Base-by-base conservation (phyloP, 768 basidiomycete genomes). In the Multifurca ochricompacta region DNA sequence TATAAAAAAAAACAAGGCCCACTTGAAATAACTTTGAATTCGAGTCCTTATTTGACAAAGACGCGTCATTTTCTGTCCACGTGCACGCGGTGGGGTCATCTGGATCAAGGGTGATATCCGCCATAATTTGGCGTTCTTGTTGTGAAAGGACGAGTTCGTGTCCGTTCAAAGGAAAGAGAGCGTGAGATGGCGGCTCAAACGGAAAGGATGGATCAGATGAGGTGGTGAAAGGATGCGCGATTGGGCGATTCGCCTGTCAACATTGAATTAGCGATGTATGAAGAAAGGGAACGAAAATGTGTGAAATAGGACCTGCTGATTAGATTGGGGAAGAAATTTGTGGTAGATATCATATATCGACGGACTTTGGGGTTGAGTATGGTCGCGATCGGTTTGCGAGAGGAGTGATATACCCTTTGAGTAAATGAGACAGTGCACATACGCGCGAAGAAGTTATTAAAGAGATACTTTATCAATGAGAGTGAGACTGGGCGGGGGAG, bases 51-150 rank as follows among this genome's bases (percentile, higher is more conserved):
- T 36, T 44, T 7, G 19, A 19, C 8, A 19, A 16, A 42, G 42
- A 49, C 54, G 54, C 42, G 54, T 51, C 37, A 13, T 42, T 39
- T 14, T 10, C 4, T 3, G 14, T 8, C 8, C 23, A 39, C 1
- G 39, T 6, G 50, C 56, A 56, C 34, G 40, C 45, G 44, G 31
- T 32, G 25, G 39, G 36, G 45, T 51, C 58, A 34, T 59, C 58
- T 2, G 40, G 54, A 35, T 45, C 54, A 19, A 50, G 36, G 0
- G 58, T 59, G 39, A 59, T 56, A 18, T 59, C 58, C 6, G 34
- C 58, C 58, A 59, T 56, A 25, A 59, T 50, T 44, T 50, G 49
- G 49, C 54, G 54, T 36, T 59, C 58, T 43, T 59, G 54, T 16
- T 42, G 48, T 1, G 58, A 59, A 8, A 56, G 45, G 30, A 31